Percentiles rank a stretch among this genome's conserved stretches.
Evolutionary conservation across 73 alveolate genomes (phyloP).

Genomic region (Blepharisma japonicum): DNA sequence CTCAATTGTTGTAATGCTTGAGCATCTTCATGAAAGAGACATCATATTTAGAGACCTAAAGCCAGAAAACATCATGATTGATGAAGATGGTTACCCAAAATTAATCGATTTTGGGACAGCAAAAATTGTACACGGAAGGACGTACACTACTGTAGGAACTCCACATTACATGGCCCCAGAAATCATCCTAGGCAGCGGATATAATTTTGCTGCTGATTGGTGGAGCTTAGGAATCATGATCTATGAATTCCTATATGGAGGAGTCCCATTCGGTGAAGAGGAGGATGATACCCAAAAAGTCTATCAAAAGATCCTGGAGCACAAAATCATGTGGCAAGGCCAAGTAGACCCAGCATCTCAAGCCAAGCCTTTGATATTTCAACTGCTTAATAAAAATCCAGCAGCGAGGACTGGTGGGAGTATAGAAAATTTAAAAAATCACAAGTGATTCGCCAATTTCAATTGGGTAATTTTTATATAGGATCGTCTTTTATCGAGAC

Average conservation of each 20-base stretch:
- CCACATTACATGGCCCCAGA: constrained; percentile 70
- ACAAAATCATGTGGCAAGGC: background rate
- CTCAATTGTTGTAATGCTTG: constrained; percentile 42
- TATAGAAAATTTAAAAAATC: background rate
- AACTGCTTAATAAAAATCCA: constrained; percentile 18
- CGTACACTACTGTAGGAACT: constrained; percentile 53
- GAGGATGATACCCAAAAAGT: constrained; percentile 28
- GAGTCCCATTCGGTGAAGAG: constrained; percentile 34
- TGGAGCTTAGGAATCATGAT: constrained; percentile 52
- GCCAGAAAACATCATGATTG: constrained; percentile 82
- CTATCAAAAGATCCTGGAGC: constrained; percentile 29
- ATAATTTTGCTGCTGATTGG: constrained; percentile 49
- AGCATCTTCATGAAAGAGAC: constrained; percentile 61
- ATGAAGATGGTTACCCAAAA: constrained; percentile 70
- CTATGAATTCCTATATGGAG: constrained; percentile 56
- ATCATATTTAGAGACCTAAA: constrained; percentile 65
- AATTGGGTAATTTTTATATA: background rate
- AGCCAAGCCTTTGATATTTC: background rate
- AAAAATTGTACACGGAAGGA: constrained; percentile 43
- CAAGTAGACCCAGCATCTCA: background rate
- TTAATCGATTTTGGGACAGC: constrained; percentile 78
- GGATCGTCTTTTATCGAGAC: constrained; percentile 1
- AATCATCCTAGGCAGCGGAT: constrained; percentile 52
- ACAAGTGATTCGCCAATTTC: background rate
- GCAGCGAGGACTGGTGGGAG: constrained; percentile 21